These are phyloP conservation scores for Raphanus raphanistrum DNA, from an alignment of 345 rosid genomes.

Conservation along the genomic window DNA sequence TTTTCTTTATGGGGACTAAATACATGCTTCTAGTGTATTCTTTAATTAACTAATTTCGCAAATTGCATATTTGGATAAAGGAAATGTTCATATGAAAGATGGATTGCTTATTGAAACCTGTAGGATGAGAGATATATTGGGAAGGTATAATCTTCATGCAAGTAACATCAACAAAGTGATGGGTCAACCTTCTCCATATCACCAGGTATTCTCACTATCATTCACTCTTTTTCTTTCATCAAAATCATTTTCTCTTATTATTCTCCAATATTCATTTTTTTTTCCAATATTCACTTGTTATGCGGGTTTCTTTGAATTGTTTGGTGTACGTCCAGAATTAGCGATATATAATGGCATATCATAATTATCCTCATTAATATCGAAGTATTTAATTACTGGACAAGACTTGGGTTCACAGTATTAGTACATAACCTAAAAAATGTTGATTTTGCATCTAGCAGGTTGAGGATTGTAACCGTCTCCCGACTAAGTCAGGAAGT, in stretches of 20 bases:
- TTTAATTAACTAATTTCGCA: background rate
- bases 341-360: background rate
- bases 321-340: background rate
- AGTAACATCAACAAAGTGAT: conserved; percentile 68
- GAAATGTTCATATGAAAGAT: conserved; percentile 5
- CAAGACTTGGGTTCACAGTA: background rate
- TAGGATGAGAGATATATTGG: conserved; percentile 80
- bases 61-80: conserved; percentile 11
- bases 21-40: background rate
- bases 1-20: background rate
- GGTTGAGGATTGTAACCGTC: conserved; percentile 59
- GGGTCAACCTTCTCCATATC: conserved; percentile 66
- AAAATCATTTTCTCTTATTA: background rate
- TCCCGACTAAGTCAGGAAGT: conserved; percentile 64
- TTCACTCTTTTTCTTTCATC: background rate
- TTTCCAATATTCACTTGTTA: background rate
- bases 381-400: background rate
- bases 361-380: background rate
- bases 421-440: background rate
- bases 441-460: conserved; percentile 33
- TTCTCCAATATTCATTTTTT: background rate
- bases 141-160: conserved; percentile 64
- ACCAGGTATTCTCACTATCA: conserved; percentile 53
- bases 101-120: conserved; percentile 18
- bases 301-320: background rate